Conservation (phyloP, 129 eudicot genomes). For the Chrysanthemum makinoi region DNA sequence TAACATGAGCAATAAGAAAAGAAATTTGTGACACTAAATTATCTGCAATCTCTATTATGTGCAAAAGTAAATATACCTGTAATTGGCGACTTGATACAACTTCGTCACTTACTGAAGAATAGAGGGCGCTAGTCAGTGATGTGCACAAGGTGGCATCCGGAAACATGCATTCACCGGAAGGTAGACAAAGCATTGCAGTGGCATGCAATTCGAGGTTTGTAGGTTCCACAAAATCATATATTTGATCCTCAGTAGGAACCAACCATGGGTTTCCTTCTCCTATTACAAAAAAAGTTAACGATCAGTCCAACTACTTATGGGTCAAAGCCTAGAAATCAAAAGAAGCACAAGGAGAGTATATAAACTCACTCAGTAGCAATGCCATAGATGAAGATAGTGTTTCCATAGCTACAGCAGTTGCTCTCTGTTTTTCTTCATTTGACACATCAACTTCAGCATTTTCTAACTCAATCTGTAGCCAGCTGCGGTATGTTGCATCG, state of each 20-base stretch:
- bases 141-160: conserved; percentile 97
- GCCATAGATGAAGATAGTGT: conserved; percentile 52
- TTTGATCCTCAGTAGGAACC: conserved; percentile 63
- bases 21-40: not conserved
- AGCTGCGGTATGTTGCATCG: conserved; percentile 93
- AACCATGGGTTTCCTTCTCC: conserved; percentile 83
- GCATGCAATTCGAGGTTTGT: conserved; percentile 86
- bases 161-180: conserved; percentile 89
- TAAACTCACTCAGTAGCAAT: conserved; percentile 69
- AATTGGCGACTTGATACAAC: conserved; percentile 65
- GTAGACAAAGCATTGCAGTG: conserved; percentile 76
- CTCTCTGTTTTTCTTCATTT: conserved; percentile 64
- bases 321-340: not conserved
- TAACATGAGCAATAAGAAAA: not conserved
- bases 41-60: not conserved
- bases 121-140: conserved; percentile 77
- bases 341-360: not conserved
- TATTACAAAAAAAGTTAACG: conserved; percentile 11
- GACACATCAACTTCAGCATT: conserved; percentile 66
- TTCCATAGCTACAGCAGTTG: conserved; percentile 60
- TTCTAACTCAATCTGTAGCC: conserved; percentile 79
- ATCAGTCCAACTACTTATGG: not conserved
- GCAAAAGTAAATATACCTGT: conserved; percentile 47
- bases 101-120: conserved; percentile 76
- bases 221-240: conserved; percentile 51